Evolutionary conservation across 225 moss, liverwort and hornwort species (phyloP), one percentile per base, ranked within the genome.

Genomic region (Marchantia polymorpha): DNA sequence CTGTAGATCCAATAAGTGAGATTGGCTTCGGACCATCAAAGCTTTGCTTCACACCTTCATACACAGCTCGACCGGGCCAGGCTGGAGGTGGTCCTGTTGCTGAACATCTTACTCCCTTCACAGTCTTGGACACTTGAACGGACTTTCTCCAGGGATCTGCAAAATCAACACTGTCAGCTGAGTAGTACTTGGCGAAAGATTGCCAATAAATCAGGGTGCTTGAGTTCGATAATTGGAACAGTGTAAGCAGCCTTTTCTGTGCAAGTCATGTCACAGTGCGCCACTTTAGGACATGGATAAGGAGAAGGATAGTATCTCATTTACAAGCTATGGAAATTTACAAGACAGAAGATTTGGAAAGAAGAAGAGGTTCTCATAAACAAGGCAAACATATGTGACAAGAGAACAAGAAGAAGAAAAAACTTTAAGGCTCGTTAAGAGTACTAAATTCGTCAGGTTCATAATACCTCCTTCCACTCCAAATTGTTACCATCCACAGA

Each of bases 1-100:
- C 96, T 29, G 96, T 96, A 20, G 96, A 96, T 69, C 96, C 96
- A 12, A 96, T 92, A 7, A 96, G 92, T 69, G 96, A 92, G 63
- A 96, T 89, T 22, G 90, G 91, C 82, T 96, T 96, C 7, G 92
- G 90, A 50, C 94, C 91, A 54, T 80, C 90, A 53, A 83, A 78
- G 9, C 23, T 74, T 47, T 77, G 79, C 84, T 88, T 90, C 70
- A 79, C 85, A 3, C 80, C 75, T 78, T 94, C 92, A 47, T 65
- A 72, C n/a, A 87, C 82, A 20, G 91, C 96, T 83, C 96, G 90
- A 3, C 96, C 93, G 49, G 96, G 96, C 96, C 96, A 96, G 64
- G 95, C 96, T 58, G 96, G 80, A 58, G 91, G 91, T 64, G 89
- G 89, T 59, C 84, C 86, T 29, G 78, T 61, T 31, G 63, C 72